Conservation (phyloP, 2,329 filamentous ascomycete genomes). For the Balansia obtecta region DNA sequence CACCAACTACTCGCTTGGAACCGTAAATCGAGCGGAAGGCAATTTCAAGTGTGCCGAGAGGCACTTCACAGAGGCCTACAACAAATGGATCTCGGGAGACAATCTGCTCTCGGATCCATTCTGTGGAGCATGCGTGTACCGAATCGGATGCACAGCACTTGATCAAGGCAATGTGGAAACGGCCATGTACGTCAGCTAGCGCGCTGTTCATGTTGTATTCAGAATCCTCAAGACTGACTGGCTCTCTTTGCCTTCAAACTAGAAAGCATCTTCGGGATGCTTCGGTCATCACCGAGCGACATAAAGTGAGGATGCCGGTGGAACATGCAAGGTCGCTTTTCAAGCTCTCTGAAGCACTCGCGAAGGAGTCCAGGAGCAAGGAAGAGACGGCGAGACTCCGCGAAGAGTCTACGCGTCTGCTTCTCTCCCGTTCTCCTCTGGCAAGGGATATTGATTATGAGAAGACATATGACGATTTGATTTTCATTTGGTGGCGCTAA, state of each 20-base stretch:
- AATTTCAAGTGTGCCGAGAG: slow-evolving; percentile 3
- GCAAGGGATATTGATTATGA: not conserved
- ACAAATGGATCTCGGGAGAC: slow-evolving; percentile 5
- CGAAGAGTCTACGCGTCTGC: not conserved
- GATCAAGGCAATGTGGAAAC: slow-evolving; percentile 7
- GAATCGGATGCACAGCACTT: slow-evolving; percentile 2
- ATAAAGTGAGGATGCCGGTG: slow-evolving; percentile 1
- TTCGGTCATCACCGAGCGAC: slow-evolving; percentile 3
- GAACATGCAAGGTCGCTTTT: slow-evolving; percentile 6
- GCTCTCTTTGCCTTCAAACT: not conserved
- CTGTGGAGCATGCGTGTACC: slow-evolving; percentile 6
- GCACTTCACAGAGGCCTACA: slow-evolving; percentile 7
- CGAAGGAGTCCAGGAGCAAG: not conserved
- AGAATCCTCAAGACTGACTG: too few species aligned
- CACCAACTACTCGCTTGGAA: slow-evolving; percentile 5
- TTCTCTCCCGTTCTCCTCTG: not conserved
- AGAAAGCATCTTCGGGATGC: slow-evolving; percentile 7
- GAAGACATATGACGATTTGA: not conserved
- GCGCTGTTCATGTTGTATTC: too few species aligned
- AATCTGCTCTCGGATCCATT: slow-evolving; percentile 3
- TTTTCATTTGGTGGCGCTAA: not conserved
- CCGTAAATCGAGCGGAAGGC: not conserved
- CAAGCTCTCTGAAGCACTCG: slow-evolving; percentile 7
- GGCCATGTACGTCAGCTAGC: slow-evolving; percentile 7
- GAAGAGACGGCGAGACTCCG: not conserved